phyloP scores from a whole-genome alignment of 2,329 filamentous ascomycete genomes.

The Curvularia lunata region DNA sequence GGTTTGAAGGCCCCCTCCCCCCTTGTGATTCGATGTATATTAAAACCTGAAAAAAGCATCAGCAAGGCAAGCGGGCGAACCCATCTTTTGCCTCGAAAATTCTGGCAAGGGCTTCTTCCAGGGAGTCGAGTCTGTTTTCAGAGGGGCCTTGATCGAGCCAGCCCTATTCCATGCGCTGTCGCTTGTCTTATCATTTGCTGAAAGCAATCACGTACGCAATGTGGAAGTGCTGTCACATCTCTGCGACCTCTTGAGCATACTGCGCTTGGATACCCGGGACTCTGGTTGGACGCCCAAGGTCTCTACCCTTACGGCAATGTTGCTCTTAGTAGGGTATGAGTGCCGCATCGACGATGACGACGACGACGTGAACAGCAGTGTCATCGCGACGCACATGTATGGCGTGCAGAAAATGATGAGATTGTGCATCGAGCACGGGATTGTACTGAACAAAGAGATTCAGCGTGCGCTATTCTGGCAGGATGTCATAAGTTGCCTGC shows the following conservation, averaged over 20 bases:
- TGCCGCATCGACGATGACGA: constrained; percentile 18
- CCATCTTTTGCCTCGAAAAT: constrained; percentile 23
- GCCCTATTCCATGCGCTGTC: constrained; percentile 28
- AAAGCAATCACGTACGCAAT: constrained; percentile 22
- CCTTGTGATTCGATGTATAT: background rate
- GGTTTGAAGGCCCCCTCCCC: background rate
- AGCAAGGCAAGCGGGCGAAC: constrained; percentile 20
- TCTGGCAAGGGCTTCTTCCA: constrained; percentile 19
- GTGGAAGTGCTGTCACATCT: constrained; percentile 18
- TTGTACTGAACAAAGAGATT: constrained; percentile 11
- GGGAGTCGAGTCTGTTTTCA: constrained; percentile 27
- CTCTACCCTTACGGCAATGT: constrained; percentile 26
- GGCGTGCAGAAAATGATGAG: constrained; percentile 19
- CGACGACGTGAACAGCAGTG: constrained; percentile 1
- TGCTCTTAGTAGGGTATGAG: constrained; percentile 30
- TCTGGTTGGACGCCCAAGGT: constrained; percentile 13
- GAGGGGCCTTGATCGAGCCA: constrained; percentile 23
- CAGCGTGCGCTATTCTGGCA: constrained; percentile 27
- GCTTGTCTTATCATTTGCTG: constrained; percentile 21
- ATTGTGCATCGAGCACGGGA: constrained; percentile 10
- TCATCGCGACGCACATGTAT: constrained; percentile 21
- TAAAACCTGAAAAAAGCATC: background rate
- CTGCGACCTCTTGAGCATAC: constrained; percentile 19
- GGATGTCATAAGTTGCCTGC: constrained; percentile 25
- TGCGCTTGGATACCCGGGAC: constrained; percentile 15